Percentiles rank a stretch among this genome's conserved stretches.
Conservation (phyloP, 352 stramenopile genomes). For the Globisporangium polare region DNA sequence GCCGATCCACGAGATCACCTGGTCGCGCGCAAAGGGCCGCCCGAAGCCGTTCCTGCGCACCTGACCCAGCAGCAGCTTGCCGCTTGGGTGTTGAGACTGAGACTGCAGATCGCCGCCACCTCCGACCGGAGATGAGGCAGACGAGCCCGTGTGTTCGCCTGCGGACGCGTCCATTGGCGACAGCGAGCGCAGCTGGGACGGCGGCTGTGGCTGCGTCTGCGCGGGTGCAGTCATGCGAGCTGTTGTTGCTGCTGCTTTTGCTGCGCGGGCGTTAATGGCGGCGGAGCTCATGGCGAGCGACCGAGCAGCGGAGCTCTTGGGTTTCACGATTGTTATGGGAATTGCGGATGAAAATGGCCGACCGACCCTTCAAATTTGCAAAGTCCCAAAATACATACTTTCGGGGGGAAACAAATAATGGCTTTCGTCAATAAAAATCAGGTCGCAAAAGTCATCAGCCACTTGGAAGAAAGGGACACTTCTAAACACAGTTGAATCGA, state of each 20-base stretch:
- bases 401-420: neutral
- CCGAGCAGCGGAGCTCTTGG: conserved; percentile 3
- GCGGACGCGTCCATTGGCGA: conserved; percentile 1
- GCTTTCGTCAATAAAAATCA: neutral
- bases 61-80: conserved; percentile 24
- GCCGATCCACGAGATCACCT: conserved; percentile 68
- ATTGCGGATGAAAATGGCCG: neutral
- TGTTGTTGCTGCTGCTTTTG: neutral
- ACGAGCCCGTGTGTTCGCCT: neutral
- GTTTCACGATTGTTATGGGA: conserved; percentile 6
- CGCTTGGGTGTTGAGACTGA: neutral
- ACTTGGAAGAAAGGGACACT: neutral
- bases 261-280: neutral
- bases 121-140: neutral
- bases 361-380: neutral
- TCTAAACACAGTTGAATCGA: no score
- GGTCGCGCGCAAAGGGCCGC: conserved; percentile 67
- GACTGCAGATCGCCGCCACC: neutral
- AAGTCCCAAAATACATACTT: neutral
- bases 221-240: conserved; percentile 2
- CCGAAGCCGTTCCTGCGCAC: conserved; percentile 71
- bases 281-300: conserved; percentile 2
- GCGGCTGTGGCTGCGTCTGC: conserved; percentile 1
- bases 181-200: neutral
- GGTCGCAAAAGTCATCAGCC: neutral